phyloP scores from a whole-genome alignment of 768 basidiomycete species.

The Bullera alba region DNA sequence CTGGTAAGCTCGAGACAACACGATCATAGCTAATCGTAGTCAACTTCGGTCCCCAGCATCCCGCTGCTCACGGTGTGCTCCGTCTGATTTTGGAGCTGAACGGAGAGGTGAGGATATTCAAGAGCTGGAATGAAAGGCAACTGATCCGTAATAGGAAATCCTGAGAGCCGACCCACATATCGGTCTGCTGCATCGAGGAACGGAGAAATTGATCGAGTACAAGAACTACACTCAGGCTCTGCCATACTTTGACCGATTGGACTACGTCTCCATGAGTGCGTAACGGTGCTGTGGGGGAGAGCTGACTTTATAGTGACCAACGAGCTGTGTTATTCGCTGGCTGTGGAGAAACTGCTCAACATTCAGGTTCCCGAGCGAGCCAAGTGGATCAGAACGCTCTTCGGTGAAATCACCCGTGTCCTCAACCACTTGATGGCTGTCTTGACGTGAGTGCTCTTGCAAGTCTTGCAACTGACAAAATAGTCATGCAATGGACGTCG shows the following conservation, averaged over 20 bases:
- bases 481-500: constrained; percentile 56
- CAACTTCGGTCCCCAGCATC: constrained; percentile 98
- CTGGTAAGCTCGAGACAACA: constrained; percentile 54
- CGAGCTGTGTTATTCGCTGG: constrained; percentile 91
- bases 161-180: constrained; percentile 58
- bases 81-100: constrained; percentile 96
- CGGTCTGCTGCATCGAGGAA: constrained; percentile 91
- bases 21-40: constrained; percentile 51
- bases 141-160: constrained; percentile 34
- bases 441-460: constrained; percentile 53
- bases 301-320: constrained; percentile 74
- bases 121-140: constrained; percentile 1
- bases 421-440: constrained; percentile 98
- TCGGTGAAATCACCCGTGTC: constrained; percentile 92
- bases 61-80: constrained; percentile 96
- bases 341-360: constrained; percentile 96
- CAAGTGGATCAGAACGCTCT: constrained; percentile 95
- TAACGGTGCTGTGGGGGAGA: not conserved
- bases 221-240: constrained; percentile 96
- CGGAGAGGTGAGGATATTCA: constrained; percentile 59
- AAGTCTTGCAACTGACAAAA: not conserved
- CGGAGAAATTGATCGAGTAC: constrained; percentile 97
- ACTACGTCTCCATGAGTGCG: constrained; percentile 99
- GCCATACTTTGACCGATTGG: constrained; percentile 96
- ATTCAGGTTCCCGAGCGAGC: constrained; percentile 94